These are phyloP conservation scores for Phytophthora pistaciae DNA, from an alignment of 352 stramenopile species.

Conservation along the genomic window DNA sequence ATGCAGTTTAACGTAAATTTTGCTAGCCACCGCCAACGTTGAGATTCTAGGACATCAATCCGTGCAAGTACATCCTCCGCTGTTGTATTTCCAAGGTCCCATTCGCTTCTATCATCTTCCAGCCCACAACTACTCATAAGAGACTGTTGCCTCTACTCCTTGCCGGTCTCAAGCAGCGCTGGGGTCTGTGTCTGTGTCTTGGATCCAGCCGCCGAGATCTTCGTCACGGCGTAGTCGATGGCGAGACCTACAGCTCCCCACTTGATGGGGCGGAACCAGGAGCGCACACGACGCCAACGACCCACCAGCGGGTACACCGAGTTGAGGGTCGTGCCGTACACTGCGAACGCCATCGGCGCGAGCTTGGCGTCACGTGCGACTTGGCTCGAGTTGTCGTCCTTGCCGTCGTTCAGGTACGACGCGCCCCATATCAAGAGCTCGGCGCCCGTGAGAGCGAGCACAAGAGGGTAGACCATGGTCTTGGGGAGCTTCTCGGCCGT, in stretches of 20 bases:
- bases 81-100: conserved; percentile 2
- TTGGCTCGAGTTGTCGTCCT: conserved; percentile 20
- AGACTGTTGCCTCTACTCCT: conserved; percentile 8
- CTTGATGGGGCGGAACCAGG: conserved; percentile 33
- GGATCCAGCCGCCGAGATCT: conserved; percentile 1
- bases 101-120: not conserved
- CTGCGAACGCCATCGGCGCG: conserved; percentile 31
- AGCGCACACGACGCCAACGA: conserved; percentile 32
- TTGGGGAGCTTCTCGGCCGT: conserved; percentile 35
- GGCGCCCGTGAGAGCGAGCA: conserved; percentile 33
- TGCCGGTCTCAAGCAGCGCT: conserved; percentile 12
- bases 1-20: not conserved
- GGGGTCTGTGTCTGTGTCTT: conserved; percentile 11
- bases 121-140: not conserved
- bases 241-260: conserved; percentile 32
- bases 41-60: not conserved
- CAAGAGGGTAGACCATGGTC: conserved; percentile 37
- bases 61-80: not conserved
- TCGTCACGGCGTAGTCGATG: conserved; percentile 30
- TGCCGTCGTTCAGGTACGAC: conserved; percentile 31
- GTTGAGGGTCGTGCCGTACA: conserved; percentile 41
- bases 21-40: not conserved
- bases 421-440: conserved; percentile 35
- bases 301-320: conserved; percentile 35
- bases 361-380: conserved; percentile 32